These are phyloP conservation scores for Chlorella sp. DNA, from an alignment of 139 green algal species.

Conservation along the genomic window DNA sequence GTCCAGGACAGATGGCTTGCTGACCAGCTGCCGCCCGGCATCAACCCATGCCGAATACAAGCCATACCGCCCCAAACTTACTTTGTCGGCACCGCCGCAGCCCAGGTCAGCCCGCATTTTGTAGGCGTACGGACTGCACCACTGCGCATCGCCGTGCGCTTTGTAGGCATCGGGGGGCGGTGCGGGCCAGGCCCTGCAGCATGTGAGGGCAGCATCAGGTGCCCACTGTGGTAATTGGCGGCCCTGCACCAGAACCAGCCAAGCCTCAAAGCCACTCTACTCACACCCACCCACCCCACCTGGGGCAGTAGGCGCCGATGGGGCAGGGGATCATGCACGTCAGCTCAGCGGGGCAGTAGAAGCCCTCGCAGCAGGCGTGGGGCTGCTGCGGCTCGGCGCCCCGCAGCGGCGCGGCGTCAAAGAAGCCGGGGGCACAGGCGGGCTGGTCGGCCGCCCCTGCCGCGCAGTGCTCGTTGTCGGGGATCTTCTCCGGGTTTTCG, in stretches of 20 bases:
- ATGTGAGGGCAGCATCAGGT: not conserved
- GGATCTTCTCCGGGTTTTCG: slow-evolving; percentile 58
- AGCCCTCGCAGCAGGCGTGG: slow-evolving; percentile 60
- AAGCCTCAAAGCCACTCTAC: too few species aligned
- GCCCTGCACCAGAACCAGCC: not conserved
- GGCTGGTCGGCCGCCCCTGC: not conserved
- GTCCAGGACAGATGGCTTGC: too few species aligned
- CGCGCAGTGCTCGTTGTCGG: slow-evolving; percentile 46
- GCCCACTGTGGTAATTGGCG: too few species aligned
- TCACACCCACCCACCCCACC: too few species aligned
- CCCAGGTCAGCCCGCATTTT: slow-evolving; percentile 50
- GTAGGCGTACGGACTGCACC: slow-evolving; percentile 73
- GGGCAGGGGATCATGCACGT: slow-evolving; percentile 66
- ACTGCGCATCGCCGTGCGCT: slow-evolving; percentile 19
- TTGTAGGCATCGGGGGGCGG: slow-evolving; percentile 45
- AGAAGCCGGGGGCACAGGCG: slow-evolving; percentile 59
- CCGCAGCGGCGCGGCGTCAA: slow-evolving; percentile 27
- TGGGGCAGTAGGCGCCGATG: slow-evolving; percentile 51
- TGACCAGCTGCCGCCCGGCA: too few species aligned
- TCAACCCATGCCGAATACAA: too few species aligned
- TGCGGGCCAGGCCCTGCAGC: slow-evolving; percentile 32
- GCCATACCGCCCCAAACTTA: not conserved
- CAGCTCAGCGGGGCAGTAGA: slow-evolving; percentile 55
- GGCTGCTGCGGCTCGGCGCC: not conserved
- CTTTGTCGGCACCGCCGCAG: slow-evolving; percentile 69